Evolutionary conservation across 2,329 filamentous ascomycete genomes (phyloP), one percentile per base, ranked within the genome.

Genomic region (Waltergamsia citrina): DNA sequence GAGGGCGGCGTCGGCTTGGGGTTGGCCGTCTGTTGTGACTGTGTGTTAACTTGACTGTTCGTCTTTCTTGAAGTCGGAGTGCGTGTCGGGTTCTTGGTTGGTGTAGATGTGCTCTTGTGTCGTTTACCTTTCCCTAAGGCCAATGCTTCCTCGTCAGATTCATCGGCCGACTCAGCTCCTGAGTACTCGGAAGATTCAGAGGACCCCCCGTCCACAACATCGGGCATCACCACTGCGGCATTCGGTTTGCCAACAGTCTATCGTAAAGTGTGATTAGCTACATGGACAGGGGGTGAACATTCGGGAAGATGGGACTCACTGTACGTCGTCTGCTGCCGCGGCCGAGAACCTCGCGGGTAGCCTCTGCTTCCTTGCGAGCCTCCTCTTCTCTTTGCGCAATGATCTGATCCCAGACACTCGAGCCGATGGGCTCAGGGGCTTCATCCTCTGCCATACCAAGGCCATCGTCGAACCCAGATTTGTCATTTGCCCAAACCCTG

Each of bases 401-500:
- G 39, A 98, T 95, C 46, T 80, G 81, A 35, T 94, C 87, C 93
- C 93, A 98, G 0, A 93, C 75, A 23, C 76, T 78, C 11, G 74
- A 69, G 47, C 79, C 79, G 8, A 79, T 66, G 0, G 67, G 63
- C 7, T 66, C 54, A 5, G 70, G 63, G 6, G 72, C 69, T 18
- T 73, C 64, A 3, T 68, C 62, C 6, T 63, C 60, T 17, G 69
- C 63, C 3, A 59, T 56, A 24, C 74, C 65, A 16, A 83, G 52
- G 17, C 74, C 69, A 14, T 82, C 79, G 32, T 79, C 71, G 6
- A 94, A 65, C 0, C 67, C 64, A 7, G 72, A 75, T 43, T 77
- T 74, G 23, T 93, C 82, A 47, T 94, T 93, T 4, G 81, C 82
- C 92, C 92, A 98, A 2, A 98, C 81, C 29, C 85, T 76, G 25